Conservation (phyloP, 2,329 filamentous ascomycete genomes). For the Hypoxylon sp. region DNA sequence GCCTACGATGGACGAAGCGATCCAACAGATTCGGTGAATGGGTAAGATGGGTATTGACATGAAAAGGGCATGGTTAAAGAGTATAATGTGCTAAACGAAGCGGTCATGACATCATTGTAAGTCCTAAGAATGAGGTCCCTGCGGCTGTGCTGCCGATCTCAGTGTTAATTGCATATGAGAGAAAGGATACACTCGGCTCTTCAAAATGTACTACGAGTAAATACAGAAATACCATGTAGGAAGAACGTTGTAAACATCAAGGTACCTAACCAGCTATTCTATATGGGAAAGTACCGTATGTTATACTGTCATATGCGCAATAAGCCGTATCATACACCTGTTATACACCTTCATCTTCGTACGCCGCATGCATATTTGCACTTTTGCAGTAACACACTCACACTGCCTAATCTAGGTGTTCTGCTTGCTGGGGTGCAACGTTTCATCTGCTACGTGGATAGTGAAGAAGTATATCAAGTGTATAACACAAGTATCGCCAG, state of each 20-base stretch:
- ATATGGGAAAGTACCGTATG: background rate
- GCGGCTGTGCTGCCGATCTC: background rate
- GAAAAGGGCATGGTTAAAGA: background rate
- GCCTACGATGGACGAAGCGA: background rate
- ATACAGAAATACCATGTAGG: background rate
- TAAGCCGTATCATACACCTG: background rate
- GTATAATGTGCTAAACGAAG: background rate
- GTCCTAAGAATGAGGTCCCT: background rate
- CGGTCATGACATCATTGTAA: background rate
- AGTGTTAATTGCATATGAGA: background rate
- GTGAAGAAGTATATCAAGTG: background rate
- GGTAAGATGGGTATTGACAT: background rate
- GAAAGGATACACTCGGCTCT: background rate
- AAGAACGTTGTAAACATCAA: background rate
- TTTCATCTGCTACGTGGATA: background rate
- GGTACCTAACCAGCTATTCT: background rate
- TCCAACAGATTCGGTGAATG: background rate
- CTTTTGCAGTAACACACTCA: background rate
- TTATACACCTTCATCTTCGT: background rate
- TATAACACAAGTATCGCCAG: background rate
- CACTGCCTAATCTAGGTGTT: background rate
- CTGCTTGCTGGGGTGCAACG: background rate
- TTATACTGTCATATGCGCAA: background rate
- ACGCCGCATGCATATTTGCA: background rate
- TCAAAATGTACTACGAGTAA: background rate